Percentiles rank a stretch among this genome's conserved stretches.
These are phyloP conservation scores for Naganishia kalamii DNA, from an alignment of 768 basidiomycete species.

Conservation along the genomic window DNA sequence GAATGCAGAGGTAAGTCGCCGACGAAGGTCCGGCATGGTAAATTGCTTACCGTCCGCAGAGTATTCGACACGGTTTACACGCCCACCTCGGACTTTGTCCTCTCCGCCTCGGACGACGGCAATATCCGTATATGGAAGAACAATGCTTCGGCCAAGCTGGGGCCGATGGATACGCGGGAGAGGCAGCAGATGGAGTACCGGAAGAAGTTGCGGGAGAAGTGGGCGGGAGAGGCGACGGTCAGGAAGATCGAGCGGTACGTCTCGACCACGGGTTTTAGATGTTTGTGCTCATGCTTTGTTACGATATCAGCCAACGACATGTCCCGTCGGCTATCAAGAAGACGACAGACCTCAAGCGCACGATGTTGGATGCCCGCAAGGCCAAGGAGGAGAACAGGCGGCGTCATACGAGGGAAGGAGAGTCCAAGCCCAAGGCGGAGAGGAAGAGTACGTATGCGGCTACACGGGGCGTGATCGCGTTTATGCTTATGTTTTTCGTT, in stretches of 20 bases:
- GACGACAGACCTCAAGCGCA: slow-evolving; percentile 76
- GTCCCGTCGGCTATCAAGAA: slow-evolving; percentile 87
- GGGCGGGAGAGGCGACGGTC: slow-evolving; percentile 78
- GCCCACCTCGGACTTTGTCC: slow-evolving; percentile 79
- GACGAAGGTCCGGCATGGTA: background rate
- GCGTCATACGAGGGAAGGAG: slow-evolving; percentile 78
- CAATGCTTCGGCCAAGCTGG: slow-evolving; percentile 83
- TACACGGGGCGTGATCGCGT: background rate
- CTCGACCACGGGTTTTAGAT: slow-evolving; percentile 16
- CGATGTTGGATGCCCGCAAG: slow-evolving; percentile 80
- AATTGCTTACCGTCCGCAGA: slow-evolving; percentile 32
- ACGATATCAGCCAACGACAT: slow-evolving; percentile 59
- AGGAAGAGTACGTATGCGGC: slow-evolving; percentile 57
- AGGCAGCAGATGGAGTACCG: slow-evolving; percentile 88
- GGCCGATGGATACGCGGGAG: slow-evolving; percentile 81
- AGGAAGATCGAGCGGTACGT: slow-evolving; percentile 70
- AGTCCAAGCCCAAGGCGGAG: slow-evolving; percentile 82
- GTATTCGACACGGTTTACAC: slow-evolving; percentile 85
- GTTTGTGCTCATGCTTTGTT: background rate
- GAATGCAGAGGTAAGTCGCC: slow-evolving; percentile 69
- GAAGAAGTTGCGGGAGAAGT: slow-evolving; percentile 75
- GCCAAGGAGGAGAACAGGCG: slow-evolving; percentile 91
- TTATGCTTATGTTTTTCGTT: background rate
- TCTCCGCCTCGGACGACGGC: slow-evolving; percentile 88
- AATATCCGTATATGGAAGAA: slow-evolving; percentile 92